phyloP scores from a whole-genome alignment of 139 green algal genomes.

The Micromonas commoda region DNA sequence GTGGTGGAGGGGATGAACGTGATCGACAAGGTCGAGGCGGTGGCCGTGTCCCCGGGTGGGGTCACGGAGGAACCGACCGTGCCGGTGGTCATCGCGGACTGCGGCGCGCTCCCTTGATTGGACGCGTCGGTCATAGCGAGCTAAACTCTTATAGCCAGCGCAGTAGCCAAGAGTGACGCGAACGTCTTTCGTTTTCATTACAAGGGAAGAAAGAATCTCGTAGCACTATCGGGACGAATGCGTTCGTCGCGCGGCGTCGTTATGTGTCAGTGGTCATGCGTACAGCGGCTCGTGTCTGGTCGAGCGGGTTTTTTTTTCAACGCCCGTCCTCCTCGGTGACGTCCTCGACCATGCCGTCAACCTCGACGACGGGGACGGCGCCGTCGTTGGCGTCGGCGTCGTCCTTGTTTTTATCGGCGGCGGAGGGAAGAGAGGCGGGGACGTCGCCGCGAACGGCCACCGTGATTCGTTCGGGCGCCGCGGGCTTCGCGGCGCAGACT shows the following conservation, averaged over 20 bases:
- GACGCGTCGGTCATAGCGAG: too few species aligned
- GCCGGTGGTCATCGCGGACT: constrained; percentile 49
- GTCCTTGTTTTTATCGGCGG: neutral
- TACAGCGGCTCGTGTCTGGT: neutral
- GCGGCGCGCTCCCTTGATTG: constrained; percentile 33
- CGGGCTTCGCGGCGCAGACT: neutral
- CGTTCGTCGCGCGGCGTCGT: too few species aligned
- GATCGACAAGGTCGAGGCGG: constrained; percentile 56
- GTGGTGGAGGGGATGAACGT: constrained; percentile 70
- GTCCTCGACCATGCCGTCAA: neutral
- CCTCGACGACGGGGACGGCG: neutral
- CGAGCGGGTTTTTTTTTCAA: neutral
- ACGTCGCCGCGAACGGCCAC: neutral
- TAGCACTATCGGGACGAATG: too few species aligned
- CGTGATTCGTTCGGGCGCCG: neutral
- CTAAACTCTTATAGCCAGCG: too few species aligned
- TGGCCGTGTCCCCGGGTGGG: neutral
- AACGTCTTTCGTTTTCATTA: too few species aligned
- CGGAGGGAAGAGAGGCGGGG: neutral
- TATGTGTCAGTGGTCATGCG: too few species aligned
- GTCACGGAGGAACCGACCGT: constrained; percentile 38
- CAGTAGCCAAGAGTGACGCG: too few species aligned
- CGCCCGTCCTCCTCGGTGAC: neutral
- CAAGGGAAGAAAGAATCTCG: too few species aligned
- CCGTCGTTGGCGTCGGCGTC: neutral